Evolutionary conservation across 73 alveolate genomes (phyloP).

Genomic region (Paramecium primaurelia): DNA sequence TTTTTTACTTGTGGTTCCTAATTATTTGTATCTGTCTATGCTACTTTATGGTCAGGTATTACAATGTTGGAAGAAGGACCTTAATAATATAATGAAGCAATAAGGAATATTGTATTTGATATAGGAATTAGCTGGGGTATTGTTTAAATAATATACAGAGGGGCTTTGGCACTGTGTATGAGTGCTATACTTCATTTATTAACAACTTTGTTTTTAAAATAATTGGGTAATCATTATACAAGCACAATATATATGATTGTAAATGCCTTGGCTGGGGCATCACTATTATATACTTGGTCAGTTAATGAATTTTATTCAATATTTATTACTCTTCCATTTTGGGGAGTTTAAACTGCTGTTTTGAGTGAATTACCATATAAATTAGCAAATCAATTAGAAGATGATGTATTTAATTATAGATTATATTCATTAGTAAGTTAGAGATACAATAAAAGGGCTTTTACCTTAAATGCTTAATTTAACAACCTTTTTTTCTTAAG

Average conservation of each 20-base stretch:
- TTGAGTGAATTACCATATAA: conserved; percentile 29
- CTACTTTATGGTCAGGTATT: conserved; percentile 10
- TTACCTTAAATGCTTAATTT: conserved; percentile 34
- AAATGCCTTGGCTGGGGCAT: conserved; percentile 14
- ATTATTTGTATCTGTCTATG: conserved; percentile 23
- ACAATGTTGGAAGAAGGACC: conserved; percentile 28
- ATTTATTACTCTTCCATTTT: conserved; percentile 23
- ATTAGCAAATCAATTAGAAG: conserved; percentile 26
- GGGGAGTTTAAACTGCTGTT: conserved; percentile 33
- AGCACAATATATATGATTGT: background rate
- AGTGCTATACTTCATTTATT: conserved; percentile 38
- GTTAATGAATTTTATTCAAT: conserved; percentile 41
- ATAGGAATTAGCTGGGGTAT: conserved; percentile 45
- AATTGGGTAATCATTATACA: background rate
- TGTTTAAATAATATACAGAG: background rate
- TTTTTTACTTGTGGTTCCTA: conserved; percentile 35
- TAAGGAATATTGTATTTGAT: conserved; percentile 25
- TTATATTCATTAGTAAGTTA: background rate
- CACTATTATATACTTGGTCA: conserved; percentile 15
- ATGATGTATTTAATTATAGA: background rate
- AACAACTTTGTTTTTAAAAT: background rate
- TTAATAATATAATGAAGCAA: conserved; percentile 4
- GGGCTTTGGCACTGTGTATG: conserved; percentile 44
- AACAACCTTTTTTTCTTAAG: conserved; percentile 20
- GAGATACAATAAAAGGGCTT: background rate